phyloP scores from a whole-genome alignment of 768 basidiomycete species.

The Auricularia auricula-judae region DNA sequence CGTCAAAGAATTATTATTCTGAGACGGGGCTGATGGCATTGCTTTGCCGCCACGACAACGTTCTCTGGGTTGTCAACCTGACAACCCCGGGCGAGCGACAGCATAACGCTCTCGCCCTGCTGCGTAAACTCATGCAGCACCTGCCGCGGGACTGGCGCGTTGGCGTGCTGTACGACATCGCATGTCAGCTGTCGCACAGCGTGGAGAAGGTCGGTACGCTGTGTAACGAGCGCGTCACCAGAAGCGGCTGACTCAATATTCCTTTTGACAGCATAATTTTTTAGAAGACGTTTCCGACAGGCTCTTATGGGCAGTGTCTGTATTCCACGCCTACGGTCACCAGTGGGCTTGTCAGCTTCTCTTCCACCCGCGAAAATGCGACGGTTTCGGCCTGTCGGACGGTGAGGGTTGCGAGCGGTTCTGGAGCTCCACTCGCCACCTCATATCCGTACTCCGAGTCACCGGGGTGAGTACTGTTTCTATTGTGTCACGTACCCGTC shows the following conservation, averaged over 20 bases:
- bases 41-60: slow-evolving; percentile 11
- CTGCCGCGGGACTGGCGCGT: slow-evolving; percentile 21
- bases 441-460: slow-evolving; percentile 24
- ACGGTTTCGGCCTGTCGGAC: slow-evolving; percentile 23
- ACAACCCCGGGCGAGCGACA: slow-evolving; percentile 28
- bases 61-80: slow-evolving; percentile 28
- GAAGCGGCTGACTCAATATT: no score
- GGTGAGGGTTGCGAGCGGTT: slow-evolving; percentile 24
- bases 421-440: slow-evolving; percentile 22
- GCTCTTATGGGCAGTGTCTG: slow-evolving; percentile 21
- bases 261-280: neutral
- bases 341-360: neutral
- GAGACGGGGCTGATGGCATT: slow-evolving; percentile 13
- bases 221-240: neutral
- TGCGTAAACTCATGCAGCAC: slow-evolving; percentile 19
- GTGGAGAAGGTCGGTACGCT: no score
- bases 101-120: slow-evolving; percentile 25
- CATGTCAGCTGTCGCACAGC: neutral
- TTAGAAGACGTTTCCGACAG: slow-evolving; percentile 8
- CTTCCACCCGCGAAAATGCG: slow-evolving; percentile 21
- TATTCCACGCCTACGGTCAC: slow-evolving; percentile 19
- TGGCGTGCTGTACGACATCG: slow-evolving; percentile 13
- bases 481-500: no score
- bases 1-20: slow-evolving; percentile 4
- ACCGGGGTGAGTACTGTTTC: slow-evolving; percentile 22